Conservation (phyloP, 1,284 basidiomycete species). For the Melampsora larici-populina region DNA sequence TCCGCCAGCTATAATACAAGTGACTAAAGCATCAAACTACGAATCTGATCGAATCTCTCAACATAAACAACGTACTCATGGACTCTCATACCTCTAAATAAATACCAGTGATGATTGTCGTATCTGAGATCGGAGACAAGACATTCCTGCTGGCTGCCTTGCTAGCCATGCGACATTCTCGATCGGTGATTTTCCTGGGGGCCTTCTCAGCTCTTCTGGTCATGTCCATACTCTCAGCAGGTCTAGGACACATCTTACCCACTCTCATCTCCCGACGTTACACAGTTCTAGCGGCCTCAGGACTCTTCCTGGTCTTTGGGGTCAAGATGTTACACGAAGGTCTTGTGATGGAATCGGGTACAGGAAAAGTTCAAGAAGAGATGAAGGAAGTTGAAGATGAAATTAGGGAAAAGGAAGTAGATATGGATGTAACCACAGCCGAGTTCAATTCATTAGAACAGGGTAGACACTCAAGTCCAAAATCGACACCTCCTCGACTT, state of each 20-base stretch:
- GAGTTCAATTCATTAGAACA: constrained; percentile 21
- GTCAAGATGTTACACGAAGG: constrained; percentile 38
- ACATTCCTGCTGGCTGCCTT: constrained; percentile 97
- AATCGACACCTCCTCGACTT: constrained; percentile 4
- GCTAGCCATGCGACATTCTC: constrained; percentile 88
- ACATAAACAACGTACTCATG: neutral
- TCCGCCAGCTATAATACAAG: neutral
- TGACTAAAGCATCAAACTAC: neutral
- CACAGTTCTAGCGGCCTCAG: constrained; percentile 50
- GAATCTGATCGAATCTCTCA: neutral
- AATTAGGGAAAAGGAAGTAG: constrained; percentile 53
- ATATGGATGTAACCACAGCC: constrained; percentile 53
- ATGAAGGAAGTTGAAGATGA: constrained; percentile 54
- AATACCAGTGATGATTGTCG: constrained; percentile 42
- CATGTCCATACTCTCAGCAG: constrained; percentile 88
- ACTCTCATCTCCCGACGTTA: constrained; percentile 68
- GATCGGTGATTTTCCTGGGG: constrained; percentile 79
- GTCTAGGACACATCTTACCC: constrained; percentile 78
- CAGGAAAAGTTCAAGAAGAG: constrained; percentile 56
- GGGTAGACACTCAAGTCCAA: neutral
- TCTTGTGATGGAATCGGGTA: constrained; percentile 26
- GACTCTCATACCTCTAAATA: neutral
- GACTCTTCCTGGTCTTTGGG: constrained; percentile 40
- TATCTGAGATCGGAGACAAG: constrained; percentile 74
- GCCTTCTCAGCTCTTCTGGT: constrained; percentile 81